Percentiles rank a stretch among this genome's conserved stretches.
These are phyloP conservation scores for Immersiella caudata DNA, from an alignment of 495 filamentous ascomycete species.

Conservation along the genomic window DNA sequence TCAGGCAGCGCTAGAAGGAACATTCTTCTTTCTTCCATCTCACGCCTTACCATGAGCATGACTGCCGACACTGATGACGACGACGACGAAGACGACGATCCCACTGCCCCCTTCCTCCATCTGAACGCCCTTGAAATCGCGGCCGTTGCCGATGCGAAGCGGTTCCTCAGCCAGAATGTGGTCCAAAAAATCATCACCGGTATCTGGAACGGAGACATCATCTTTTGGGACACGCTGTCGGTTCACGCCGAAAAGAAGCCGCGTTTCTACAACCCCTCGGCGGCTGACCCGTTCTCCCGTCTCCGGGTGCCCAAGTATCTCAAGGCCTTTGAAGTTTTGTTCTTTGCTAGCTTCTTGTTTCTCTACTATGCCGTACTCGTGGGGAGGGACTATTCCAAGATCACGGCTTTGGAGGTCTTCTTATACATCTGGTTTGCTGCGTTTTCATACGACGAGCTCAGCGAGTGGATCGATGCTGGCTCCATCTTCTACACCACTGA, in stretches of 20 bases:
- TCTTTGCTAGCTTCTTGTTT: constrained; percentile 78
- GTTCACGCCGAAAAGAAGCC: constrained; percentile 78
- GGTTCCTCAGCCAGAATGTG: constrained; percentile 81
- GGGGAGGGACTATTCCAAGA: constrained; percentile 49
- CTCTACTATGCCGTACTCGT: constrained; percentile 87
- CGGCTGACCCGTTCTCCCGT: constrained; percentile 79
- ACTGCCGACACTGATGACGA: constrained; percentile 41
- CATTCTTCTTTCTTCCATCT: constrained; percentile 48
- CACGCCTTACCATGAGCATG: constrained; percentile 50
- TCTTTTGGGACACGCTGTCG: constrained; percentile 85
- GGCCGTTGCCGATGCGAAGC: constrained; percentile 84
- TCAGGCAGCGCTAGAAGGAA: constrained; percentile 34
- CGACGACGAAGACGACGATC: constrained; percentile 54
- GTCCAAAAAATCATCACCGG: constrained; percentile 87
- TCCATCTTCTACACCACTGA: constrained; percentile 82
- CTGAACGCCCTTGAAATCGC: constrained; percentile 91
- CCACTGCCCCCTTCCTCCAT: constrained; percentile 68
- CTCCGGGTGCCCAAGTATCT: constrained; percentile 89
- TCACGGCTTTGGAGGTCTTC: constrained; percentile 56
- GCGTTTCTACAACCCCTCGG: constrained; percentile 74
- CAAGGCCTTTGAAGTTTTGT: constrained; percentile 84
- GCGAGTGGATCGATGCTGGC: constrained; percentile 81
- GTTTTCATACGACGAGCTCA: constrained; percentile 86
- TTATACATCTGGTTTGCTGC: constrained; percentile 75
- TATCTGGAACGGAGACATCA: constrained; percentile 89